Evolutionary conservation across 116 monocot species (phyloP), one percentile per base, ranked within the genome.

Genomic region (Papilionanthe hybrid): DNA sequence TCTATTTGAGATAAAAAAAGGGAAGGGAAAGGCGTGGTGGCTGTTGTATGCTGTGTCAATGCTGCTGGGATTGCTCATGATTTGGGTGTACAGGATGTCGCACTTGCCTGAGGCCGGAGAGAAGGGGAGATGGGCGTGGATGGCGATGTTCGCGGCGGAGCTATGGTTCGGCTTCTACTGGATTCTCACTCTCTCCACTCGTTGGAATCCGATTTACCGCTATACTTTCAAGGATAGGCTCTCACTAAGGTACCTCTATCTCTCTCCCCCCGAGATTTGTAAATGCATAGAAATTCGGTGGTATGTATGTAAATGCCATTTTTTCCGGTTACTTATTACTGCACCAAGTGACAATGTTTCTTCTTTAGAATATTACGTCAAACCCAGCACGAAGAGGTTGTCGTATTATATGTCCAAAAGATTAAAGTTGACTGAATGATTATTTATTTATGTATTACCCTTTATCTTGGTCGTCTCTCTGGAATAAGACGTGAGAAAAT

Each of bases 91-190:
- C 58, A 87, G 90, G 57, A 83, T 73, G 0, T 42, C 55, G 10
- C 79, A 87, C 69, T 1, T 87, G 28, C 85, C 80, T 5, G 82
- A 22, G 7, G 58, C 22, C 7, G 75, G 73, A 30, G 68, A 48
- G 58, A 81, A 74, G 41, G 85, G 83, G 74, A 82, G 85, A 58
- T 88, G 86, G 91, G 77, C 83, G 18, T 89, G 91, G 93, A 47
- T 88, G 53, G 53, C 53, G 4, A 53, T 53, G 72, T 67, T 87
- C 27, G 76, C 69, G 0, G 85, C 89, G 13, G 93, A 93, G 82
- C 63, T 93, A 23, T 93, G 91, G 91, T 91, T 87, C 58, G 82
- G 82, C 4, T 81, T 91, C 75, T 89, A 91, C 78, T 93, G 91
- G 91, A 37, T 93, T 44, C 48, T 93, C 79, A 93, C 86, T 9